Conservation (phyloP, 495 filamentous ascomycete species). For the Sordaria brevicollis region DNA sequence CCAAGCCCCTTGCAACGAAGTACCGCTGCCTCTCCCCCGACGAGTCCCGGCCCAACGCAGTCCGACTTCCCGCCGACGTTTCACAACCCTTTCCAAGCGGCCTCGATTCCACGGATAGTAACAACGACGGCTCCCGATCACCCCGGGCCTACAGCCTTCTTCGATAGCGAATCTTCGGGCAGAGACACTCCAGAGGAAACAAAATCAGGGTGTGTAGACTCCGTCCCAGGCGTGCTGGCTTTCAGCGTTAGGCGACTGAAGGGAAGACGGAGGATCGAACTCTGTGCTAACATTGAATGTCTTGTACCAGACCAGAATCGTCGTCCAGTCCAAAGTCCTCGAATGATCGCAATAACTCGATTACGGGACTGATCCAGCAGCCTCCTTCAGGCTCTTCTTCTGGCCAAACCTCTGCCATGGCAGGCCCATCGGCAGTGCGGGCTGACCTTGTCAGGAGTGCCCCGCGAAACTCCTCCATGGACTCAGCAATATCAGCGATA, state of each 20-base stretch:
- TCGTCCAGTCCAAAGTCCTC: conserved; percentile 19
- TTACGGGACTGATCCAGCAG: conserved; percentile 24
- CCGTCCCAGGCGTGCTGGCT: neutral
- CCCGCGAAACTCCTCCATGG: conserved; percentile 84
- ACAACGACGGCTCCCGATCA: conserved; percentile 23
- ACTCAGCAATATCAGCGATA: conserved; percentile 82
- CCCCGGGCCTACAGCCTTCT: conserved; percentile 16
- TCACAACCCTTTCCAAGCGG: conserved; percentile 6
- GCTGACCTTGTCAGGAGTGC: conserved; percentile 20
- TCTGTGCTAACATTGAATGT: conserved; percentile 15
- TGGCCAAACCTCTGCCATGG: conserved; percentile 20
- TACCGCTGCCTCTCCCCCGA: conserved; percentile 28
- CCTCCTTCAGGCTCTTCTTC: conserved; percentile 24
- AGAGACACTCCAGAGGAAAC: conserved; percentile 20
- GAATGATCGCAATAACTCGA: conserved; percentile 35
- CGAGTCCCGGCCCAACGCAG: conserved; percentile 31
- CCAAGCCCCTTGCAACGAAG: conserved; percentile 34
- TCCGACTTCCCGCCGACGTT: conserved; percentile 23
- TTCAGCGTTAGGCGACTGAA: conserved; percentile 6
- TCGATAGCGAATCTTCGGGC: conserved; percentile 27
- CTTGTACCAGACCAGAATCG: conserved; percentile 22
- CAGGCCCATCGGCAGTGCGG: conserved; percentile 17
- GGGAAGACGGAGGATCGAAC: conserved; percentile 2
- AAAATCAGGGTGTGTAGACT: conserved; percentile 25
- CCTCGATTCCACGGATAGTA: conserved; percentile 26